Evolutionary conservation across 352 stramenopile genomes (phyloP).

Genomic region (Phytophthora idaei): DNA sequence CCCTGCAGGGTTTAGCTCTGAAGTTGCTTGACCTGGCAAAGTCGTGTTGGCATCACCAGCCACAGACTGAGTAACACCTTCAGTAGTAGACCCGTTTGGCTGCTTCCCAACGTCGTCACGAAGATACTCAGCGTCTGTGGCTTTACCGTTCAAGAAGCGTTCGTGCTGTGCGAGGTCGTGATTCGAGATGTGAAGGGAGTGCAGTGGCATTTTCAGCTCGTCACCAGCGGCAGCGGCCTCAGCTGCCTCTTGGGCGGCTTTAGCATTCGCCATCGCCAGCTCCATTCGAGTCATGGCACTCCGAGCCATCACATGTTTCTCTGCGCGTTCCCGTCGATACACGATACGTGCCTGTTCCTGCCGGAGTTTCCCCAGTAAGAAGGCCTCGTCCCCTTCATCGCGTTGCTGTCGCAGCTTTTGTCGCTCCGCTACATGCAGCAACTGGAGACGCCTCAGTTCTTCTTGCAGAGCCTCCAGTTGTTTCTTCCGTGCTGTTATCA

Average conservation of each 20-base stretch:
- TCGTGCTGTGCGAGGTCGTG: slow-evolving; percentile 72
- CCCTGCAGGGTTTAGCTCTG: slow-evolving; percentile 10
- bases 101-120: slow-evolving; percentile 36
- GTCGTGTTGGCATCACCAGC: slow-evolving; percentile 12
- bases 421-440: slow-evolving; percentile 67
- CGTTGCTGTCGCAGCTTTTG: slow-evolving; percentile 66
- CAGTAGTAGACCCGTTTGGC: not conserved
- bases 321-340: slow-evolving; percentile 46
- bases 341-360: slow-evolving; percentile 56
- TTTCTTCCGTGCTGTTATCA: slow-evolving; percentile 61
- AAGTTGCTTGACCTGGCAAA: slow-evolving; percentile 25
- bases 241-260: slow-evolving; percentile 23
- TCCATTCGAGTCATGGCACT: slow-evolving; percentile 43
- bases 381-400: slow-evolving; percentile 66
- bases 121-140: slow-evolving; percentile 62
- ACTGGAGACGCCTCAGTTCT: slow-evolving; percentile 56
- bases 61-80: not conserved
- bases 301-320: slow-evolving; percentile 46
- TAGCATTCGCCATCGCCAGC: slow-evolving; percentile 26
- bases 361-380: slow-evolving; percentile 65
- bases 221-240: slow-evolving; percentile 22
- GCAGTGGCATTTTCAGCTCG: slow-evolving; percentile 49
- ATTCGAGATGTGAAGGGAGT: slow-evolving; percentile 76
- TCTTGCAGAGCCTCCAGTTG: slow-evolving; percentile 68
- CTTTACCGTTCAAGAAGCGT: slow-evolving; percentile 72